Evolutionary conservation across 495 filamentous ascomycete species (phyloP), one percentile per base, ranked within the genome.

Genomic region (Polyplosphaeria fusca): DNA sequence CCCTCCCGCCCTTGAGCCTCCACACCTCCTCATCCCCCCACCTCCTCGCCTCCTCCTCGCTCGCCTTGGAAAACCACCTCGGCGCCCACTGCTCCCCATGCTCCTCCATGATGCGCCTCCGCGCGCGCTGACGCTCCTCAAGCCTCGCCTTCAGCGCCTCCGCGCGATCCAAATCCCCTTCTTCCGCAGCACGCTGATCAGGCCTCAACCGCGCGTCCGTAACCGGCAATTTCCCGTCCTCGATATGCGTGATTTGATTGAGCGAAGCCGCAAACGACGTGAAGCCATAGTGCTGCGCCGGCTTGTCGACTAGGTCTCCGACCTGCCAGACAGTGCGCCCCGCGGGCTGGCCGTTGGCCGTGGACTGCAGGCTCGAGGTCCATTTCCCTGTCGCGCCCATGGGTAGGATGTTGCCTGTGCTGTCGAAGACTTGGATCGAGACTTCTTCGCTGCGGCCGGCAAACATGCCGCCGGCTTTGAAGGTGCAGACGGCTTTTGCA

Each of bases 401-500:
- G 2, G 86, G 76, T 0, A 82, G 69, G 7, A 79, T 75, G 13
- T 70, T 65, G 47, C 88, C 88, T 51, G 85, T 75, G 0, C 79
- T 63, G 47, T 86, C 85, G 55, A 83, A 85, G 9, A 80, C 76
- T 63, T 88, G 83, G 14, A 91, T 86, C 19, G 77, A 73, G 25
- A 97, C 87, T 55, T 98, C 93, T 67, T 98, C 93, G 62, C 86
- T 87, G 54, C 93, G 84, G 25, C 93, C 93, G 23, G 91, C 88
- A 72, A 97, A 98, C 87, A 97, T 95, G 60, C 93, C 91, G 62
- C 91, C 91, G 22, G 85, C 77, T 63, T 94, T 93, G 73, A 98
- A 98, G 58, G 89, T 87, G 25, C 88, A 81, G 20, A 84, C 77
- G 5, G 89, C 85, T 68, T 87, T 88, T 57, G 84, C 81, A 5